Percentiles rank a stretch among this genome's conserved stretches.
phyloP scores from a whole-genome alignment of 331 rosid genomes.

The Malus hybrid region DNA sequence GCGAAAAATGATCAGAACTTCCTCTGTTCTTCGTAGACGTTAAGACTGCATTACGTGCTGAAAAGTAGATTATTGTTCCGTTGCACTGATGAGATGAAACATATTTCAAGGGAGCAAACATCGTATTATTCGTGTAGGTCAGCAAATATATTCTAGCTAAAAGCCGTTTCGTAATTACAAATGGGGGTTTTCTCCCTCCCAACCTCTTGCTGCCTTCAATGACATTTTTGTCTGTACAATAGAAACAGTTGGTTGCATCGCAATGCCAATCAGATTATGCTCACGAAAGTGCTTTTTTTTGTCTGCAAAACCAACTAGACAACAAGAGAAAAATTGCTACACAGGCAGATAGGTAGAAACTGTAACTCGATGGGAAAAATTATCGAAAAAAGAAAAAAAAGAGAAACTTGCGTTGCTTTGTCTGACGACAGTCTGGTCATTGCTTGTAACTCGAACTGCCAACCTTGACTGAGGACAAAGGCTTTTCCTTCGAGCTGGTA shows the following conservation, averaged over 20 bases:
- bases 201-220: conserved; percentile 48
- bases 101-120: no score
- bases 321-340: conserved; percentile 21
- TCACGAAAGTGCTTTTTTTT: conserved; percentile 5
- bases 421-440: conserved; percentile 29
- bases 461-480: conserved; percentile 42
- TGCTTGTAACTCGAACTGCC: conserved; percentile 48
- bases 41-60: no score
- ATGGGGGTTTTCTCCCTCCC: conserved; percentile 34
- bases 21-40: not conserved
- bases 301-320: conserved; percentile 34
- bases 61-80: no score
- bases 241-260: conserved; percentile 39
- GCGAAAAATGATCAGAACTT: not conserved
- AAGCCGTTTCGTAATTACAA: conserved; percentile 60
- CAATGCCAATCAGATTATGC: conserved; percentile 2
- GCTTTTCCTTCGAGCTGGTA: conserved; percentile 63
- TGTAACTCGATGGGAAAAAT: not conserved
- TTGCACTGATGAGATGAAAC: no score
- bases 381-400: not conserved
- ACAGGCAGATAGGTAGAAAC: conserved; percentile 11
- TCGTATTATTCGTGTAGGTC: conserved; percentile 29
- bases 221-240: conserved; percentile 64
- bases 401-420: conserved; percentile 21
- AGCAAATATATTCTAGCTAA: conserved; percentile 36